Conservation (phyloP, 129 eudicot genomes). For the sunflower (Helianthus annuus) region DNA sequence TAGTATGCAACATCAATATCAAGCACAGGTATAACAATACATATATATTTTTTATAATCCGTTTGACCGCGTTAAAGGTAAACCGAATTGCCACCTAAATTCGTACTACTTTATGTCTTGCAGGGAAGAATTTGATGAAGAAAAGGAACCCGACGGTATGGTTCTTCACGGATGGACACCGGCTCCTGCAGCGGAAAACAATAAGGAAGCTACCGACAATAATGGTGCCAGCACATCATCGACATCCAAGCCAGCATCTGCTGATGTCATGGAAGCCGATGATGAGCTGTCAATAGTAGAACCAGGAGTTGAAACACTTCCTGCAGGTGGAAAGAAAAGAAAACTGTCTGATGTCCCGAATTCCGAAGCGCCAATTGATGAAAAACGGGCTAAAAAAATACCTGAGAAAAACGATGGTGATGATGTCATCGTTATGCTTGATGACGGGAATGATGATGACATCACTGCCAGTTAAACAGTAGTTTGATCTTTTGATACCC, state of each 20-base stretch:
- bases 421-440: slow-evolving; percentile 51
- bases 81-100: neutral
- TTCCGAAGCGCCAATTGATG: slow-evolving; percentile 30
- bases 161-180: slow-evolving; percentile 92
- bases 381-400: slow-evolving; percentile 45
- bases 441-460: slow-evolving; percentile 37
- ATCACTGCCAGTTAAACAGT: slow-evolving; percentile 31
- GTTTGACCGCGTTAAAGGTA: neutral
- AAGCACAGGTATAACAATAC: slow-evolving; percentile 73
- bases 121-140: slow-evolving; percentile 99
- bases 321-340: slow-evolving; percentile 63
- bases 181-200: slow-evolving; percentile 49
- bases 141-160: slow-evolving; percentile 96
- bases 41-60: neutral
- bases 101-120: neutral
- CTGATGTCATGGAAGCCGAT: slow-evolving; percentile 44
- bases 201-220: slow-evolving; percentile 28
- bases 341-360: slow-evolving; percentile 54
- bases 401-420: slow-evolving; percentile 41
- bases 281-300: slow-evolving; percentile 47
- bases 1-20: slow-evolving; percentile 80
- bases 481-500: slow-evolving; percentile 32
- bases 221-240: slow-evolving; percentile 74
- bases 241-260: slow-evolving; percentile 30
- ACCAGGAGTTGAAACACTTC: slow-evolving; percentile 33